phyloP scores from a whole-genome alignment of 129 eudicot genomes.

The Saussurea involucrata region DNA sequence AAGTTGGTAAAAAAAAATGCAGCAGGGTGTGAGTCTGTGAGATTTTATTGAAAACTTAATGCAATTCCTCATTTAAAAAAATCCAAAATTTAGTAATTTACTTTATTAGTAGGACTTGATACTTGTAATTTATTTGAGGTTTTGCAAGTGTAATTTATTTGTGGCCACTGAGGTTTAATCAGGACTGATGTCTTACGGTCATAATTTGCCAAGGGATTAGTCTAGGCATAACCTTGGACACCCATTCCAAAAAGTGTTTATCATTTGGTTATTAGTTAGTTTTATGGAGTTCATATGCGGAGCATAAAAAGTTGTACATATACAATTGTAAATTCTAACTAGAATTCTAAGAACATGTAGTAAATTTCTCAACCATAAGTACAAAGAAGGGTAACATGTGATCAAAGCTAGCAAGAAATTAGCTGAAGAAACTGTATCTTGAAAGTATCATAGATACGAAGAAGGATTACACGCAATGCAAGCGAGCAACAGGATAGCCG shows the following conservation, averaged over 20 bases:
- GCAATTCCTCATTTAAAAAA: not conserved
- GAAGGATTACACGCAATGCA: constrained; percentile 52
- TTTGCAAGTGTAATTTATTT: not conserved
- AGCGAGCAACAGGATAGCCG: constrained; percentile 75
- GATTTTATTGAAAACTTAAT: not conserved
- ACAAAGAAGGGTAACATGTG: constrained; percentile 10
- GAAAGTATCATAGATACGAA: constrained; percentile 4
- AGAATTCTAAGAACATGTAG: not conserved
- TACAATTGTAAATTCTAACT: not conserved
- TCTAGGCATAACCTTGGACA: too few relatives aligned
- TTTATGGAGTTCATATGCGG: not conserved
- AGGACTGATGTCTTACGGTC: too few relatives aligned
- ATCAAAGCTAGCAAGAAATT: constrained; percentile 25
- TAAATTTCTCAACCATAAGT: not conserved
- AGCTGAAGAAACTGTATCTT: constrained; percentile 6
- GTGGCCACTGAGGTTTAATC: too few relatives aligned
- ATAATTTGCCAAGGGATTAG: too few relatives aligned
- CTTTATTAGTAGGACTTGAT: not conserved
- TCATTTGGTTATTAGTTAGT: not conserved
- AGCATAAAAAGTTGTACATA: not conserved
- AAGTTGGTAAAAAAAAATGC: not conserved
- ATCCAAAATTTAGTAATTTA: not conserved
- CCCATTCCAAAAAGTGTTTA: too few relatives aligned
- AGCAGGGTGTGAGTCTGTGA: not conserved
- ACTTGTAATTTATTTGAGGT: not conserved